Percentiles rank a stretch among this genome's conserved stretches.
These are phyloP conservation scores for Corymbia citriodora DNA, from an alignment of 441 rosid species.

Conservation along the genomic window DNA sequence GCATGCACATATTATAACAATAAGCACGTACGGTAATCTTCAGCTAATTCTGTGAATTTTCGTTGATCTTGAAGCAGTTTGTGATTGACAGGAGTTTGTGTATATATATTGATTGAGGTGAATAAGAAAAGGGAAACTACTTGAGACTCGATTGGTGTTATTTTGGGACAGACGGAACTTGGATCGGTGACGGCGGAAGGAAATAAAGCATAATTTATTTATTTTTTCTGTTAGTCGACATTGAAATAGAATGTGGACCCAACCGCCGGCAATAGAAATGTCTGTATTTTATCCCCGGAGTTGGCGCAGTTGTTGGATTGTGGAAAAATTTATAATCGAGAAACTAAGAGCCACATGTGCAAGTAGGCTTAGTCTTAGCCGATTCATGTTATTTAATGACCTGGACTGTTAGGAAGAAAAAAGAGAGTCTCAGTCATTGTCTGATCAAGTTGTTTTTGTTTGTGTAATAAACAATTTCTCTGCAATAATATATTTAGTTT, in stretches of 20 bases:
- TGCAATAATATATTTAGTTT: not conserved
- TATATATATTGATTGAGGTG: not conserved
- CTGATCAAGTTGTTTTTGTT: not conserved
- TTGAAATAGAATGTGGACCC: not conserved
- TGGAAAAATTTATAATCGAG: not conserved
- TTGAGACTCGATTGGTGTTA: not conserved
- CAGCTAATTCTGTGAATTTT: not conserved
- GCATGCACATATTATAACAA: not conserved
- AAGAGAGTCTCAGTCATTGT: not conserved
- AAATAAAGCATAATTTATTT: not conserved
- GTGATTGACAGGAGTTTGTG: not conserved
- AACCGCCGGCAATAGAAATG: not conserved
- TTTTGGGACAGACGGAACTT: not conserved
- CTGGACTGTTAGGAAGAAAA: rapidly evolving
- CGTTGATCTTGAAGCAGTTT: not conserved
- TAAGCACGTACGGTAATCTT: not conserved
- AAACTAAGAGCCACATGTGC: not conserved
- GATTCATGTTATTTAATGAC: not conserved
- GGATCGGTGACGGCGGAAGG: not conserved
- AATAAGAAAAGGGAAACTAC: not conserved
- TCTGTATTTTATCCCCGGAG: not conserved
- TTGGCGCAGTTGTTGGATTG: not conserved
- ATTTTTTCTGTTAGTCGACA: not conserved
- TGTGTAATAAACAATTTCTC: not conserved
- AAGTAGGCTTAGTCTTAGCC: not conserved